Evolutionary conservation across 2,329 filamentous ascomycete genomes (phyloP).

Genomic region (Colletotrichum sp.): DNA sequence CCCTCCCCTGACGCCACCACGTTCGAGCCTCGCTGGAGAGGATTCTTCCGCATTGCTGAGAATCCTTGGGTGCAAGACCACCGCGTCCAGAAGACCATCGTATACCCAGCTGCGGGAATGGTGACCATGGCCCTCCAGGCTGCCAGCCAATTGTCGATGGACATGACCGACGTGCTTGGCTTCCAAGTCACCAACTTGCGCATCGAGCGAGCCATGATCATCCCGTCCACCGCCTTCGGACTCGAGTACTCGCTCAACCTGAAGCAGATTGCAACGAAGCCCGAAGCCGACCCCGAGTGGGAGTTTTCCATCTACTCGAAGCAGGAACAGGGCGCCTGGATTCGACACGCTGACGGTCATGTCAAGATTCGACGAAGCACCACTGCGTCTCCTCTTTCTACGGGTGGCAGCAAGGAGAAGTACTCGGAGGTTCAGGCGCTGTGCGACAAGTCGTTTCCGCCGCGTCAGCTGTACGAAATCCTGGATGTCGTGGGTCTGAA

Average conservation of each 20-base stretch:
- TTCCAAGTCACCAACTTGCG: constrained; percentile 51
- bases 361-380: constrained; percentile 16
- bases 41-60: constrained; percentile 52
- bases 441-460: constrained; percentile 39
- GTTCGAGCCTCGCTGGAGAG: constrained; percentile 53
- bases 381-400: not conserved
- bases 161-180: constrained; percentile 29
- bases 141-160: constrained; percentile 42
- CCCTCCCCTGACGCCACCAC: constrained; percentile 48
- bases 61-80: constrained; percentile 60
- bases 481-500: constrained; percentile 57
- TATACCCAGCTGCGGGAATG: constrained; percentile 59
- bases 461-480: constrained; percentile 55
- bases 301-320: constrained; percentile 55
- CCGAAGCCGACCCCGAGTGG: constrained; percentile 24
- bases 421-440: constrained; percentile 27
- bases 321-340: constrained; percentile 32
- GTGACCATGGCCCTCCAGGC: constrained; percentile 54
- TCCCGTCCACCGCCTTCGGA: constrained; percentile 50
- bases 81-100: constrained; percentile 52
- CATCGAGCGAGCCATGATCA: constrained; percentile 56
- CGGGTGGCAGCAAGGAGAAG: constrained; percentile 12
- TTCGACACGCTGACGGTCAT: constrained; percentile 20
- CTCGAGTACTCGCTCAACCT: constrained; percentile 56
- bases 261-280: constrained; percentile 28